Base-by-base conservation (phyloP, 1,139 yeast species). In the Saccharomyces uvarum region DNA sequence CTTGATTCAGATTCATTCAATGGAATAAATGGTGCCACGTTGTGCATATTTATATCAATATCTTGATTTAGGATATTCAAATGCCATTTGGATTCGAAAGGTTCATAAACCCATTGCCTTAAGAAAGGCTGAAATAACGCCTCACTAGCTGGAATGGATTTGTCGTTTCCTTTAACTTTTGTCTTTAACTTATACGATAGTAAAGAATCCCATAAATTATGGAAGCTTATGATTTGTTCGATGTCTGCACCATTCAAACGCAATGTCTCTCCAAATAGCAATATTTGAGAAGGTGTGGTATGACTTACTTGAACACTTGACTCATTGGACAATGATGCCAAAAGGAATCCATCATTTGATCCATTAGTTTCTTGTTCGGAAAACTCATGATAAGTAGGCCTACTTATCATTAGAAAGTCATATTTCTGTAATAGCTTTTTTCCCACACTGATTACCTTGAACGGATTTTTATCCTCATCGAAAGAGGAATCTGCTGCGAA, bases 1-100 rank as follows among this genome's bases (percentile, higher is more conserved):
- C 58, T 62, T 19, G 61, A 56, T 28, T 57, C 53, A 1, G 56
- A 51, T 32, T 57, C 58, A 31, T 63, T 67, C 58, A 78, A 78
- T 2, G 95, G 93, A 8, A 87, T 79, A 66, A 76, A 90, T 0
- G 97, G 97, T 0, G 95, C 84, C 29, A 84, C 77, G n/a, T 88
- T 88, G 66, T 88, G 95, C 65, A 84, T 74, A 14, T 77, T 74
- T 49, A 81, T 65, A 61, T 73, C 70, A 42, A 77, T 61, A 46
- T 69, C 48, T 69, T 57, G 62, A 8, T 73, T 66, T 4, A 72
- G 69, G 1, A 81, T 62, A 53, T 82, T 75, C 5, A 84, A 69
- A 62, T 83, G 86, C 88, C 93, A 88, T 69, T 88, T 89, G 0
- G 88, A 78, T 67, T 90, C 97, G 61, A 73, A 78, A 2, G 88